Evolutionary conservation across 257 asterid genomes (phyloP).

Genomic region (Fraxinus quadrangulata): DNA sequence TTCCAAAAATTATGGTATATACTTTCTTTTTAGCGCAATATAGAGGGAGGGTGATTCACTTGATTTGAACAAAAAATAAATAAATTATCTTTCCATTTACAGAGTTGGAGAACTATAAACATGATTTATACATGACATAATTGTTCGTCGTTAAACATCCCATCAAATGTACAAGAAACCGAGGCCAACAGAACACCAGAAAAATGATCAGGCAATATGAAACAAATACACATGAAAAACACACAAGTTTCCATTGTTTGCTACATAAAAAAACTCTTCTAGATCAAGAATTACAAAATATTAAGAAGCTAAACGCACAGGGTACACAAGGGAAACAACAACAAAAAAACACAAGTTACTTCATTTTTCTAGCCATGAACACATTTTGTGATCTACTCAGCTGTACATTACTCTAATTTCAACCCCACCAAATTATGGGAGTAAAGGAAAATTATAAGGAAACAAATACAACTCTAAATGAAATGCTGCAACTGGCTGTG

Average conservation of each 20-base stretch:
- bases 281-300: background rate
- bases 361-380: constrained; percentile 33
- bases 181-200: too few relatives aligned
- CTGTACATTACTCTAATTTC: constrained; percentile 61
- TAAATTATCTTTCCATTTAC: too few relatives aligned
- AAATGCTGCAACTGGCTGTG: background rate
- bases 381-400: constrained; percentile 42
- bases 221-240: background rate
- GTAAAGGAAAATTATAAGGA: constrained; percentile 18
- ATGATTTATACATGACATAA: too few relatives aligned
- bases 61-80: too few relatives aligned
- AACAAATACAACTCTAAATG: constrained; percentile 24
- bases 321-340: constrained; percentile 25
- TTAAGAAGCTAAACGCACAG: constrained; percentile 29
- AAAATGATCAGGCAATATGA: background rate
- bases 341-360: constrained; percentile 34
- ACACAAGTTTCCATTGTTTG: background rate
- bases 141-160: too few relatives aligned
- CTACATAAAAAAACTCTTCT: background rate
- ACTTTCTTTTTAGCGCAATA: too few relatives aligned
- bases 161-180: too few relatives aligned
- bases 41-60: too few relatives aligned
- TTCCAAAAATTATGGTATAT: too few relatives aligned
- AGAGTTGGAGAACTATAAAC: too few relatives aligned
- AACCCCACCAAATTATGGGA: constrained; percentile 27